phyloP scores from a whole-genome alignment of 2,329 filamentous ascomycete genomes.

The Pestalotiopsis sp. region DNA sequence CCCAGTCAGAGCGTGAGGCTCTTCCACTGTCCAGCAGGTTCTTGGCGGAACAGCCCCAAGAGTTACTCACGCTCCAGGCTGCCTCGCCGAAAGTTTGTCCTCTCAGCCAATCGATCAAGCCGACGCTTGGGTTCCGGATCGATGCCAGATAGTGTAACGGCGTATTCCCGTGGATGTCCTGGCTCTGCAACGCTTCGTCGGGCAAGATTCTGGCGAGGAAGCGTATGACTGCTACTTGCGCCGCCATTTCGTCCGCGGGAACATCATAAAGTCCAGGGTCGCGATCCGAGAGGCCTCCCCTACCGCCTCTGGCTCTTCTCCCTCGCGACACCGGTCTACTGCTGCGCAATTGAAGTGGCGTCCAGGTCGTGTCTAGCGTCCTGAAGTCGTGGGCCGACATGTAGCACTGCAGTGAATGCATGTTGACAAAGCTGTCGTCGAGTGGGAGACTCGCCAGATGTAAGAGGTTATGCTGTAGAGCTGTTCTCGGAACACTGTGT shows the following conservation, averaged over 20 bases:
- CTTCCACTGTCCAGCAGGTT: not conserved
- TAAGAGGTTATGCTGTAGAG: not conserved
- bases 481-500: not conserved
- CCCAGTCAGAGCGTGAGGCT: not conserved
- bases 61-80: not conserved
- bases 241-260: not conserved
- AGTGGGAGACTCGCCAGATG: not conserved
- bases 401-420: not conserved
- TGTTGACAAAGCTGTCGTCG: not conserved
- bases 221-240: not conserved
- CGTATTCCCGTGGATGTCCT: slow-evolving; percentile 5
- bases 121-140: not conserved
- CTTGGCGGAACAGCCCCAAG: not conserved
- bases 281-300: not conserved
- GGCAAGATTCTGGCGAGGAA: not conserved
- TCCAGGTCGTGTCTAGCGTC: not conserved
- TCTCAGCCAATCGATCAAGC: not conserved
- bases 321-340: not conserved
- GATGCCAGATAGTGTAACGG: not conserved
- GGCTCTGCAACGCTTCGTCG: not conserved
- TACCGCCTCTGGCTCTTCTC: not conserved
- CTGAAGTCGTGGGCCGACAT: not conserved
- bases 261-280: too few species aligned
- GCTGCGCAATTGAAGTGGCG: not conserved
- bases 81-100: not conserved